Conservation (phyloP, 73 alveolate species). For the Loxodes magnus region DNA sequence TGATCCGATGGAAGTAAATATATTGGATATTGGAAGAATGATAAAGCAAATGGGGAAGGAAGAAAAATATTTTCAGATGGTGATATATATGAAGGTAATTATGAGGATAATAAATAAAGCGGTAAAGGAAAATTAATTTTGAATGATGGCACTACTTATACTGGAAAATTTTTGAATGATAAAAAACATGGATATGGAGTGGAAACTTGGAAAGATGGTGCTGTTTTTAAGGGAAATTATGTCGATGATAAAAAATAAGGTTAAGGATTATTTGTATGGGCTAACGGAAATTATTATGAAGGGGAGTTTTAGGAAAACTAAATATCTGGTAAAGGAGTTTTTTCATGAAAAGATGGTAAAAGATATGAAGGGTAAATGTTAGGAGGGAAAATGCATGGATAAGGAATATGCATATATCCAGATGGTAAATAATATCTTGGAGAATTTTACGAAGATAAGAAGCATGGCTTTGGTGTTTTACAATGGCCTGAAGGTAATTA, state of each 20-base stretch:
- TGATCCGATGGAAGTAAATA: slow-evolving; percentile 26
- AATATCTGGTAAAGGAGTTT: no score
- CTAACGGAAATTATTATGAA: no score
- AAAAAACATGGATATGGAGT: background rate
- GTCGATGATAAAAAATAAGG: slow-evolving; percentile 39
- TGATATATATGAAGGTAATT: slow-evolving; percentile 45
- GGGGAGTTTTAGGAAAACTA: no score
- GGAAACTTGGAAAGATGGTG: slow-evolving; percentile 16
- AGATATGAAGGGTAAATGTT: no score
- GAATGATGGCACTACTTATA: slow-evolving; percentile 39
- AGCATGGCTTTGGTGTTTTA: no score
- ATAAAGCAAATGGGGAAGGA: slow-evolving; percentile 62
- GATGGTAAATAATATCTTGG: no score
- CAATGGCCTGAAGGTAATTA: background rate
- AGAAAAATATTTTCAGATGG: slow-evolving; percentile 34
- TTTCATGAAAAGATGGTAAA: no score
- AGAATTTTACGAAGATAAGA: no score
- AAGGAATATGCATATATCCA: slow-evolving; percentile 34
- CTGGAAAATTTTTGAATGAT: slow-evolving; percentile 33
- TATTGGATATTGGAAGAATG: slow-evolving; percentile 29
- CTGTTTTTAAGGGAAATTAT: slow-evolving; percentile 23
- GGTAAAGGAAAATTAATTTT: slow-evolving; percentile 36
- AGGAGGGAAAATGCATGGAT: no score
- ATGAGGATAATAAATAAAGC: slow-evolving; percentile 24
- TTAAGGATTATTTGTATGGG: no score